Evolutionary conservation across 2,329 filamentous ascomycete species (phyloP), one percentile per base, ranked within the genome.

Genomic region (Emericellopsis atlantica): DNA sequence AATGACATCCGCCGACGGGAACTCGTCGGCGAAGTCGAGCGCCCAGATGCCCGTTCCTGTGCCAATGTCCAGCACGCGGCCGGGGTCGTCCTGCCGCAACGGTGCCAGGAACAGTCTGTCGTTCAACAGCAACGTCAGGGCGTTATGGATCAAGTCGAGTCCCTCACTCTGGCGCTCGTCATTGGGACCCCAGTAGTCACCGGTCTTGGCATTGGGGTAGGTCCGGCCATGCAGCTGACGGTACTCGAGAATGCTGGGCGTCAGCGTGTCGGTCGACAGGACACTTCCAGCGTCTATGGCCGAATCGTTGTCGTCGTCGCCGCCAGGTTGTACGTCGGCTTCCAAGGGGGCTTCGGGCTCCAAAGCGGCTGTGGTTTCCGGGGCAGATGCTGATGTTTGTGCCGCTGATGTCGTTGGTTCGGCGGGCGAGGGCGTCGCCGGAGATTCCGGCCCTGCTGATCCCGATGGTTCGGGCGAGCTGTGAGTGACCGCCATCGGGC

Each of bases 211-310:
- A 5, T 59, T 49, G 39, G 64, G 58, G 33, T 62, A 64, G 0
- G 58, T 63, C 14, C 61, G 48, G 2, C 60, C 60, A 43, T 63
- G 59, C 40, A 65, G 59, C 12, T 54, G 49, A 5, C 60, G 57
- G 46, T 58, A 60, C 6, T 54, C 46, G 24, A 54, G 42, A 34
- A 65, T 61, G 43, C 58, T 64, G 2, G 59, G 59, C 14, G 49
- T 46, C n/a, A 61, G 48, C 3, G 58, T 61, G 0, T 48, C 49
- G 0, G 55, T 57, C 35, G 56, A 56, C 31, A 51, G 52, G 10
- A 46, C 46, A n/a, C 41, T 45, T 23, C 54, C 51, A 6, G n/a
- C 9, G 9, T 52, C 52, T 3, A 35, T 35, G 32, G 32, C 32
- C 9, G 32, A 35, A 14, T 35, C 32, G 18, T 5, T 14, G 8